Base-by-base conservation (phyloP, 2,329 filamentous ascomycete species). In the Neonectria sp. region DNA sequence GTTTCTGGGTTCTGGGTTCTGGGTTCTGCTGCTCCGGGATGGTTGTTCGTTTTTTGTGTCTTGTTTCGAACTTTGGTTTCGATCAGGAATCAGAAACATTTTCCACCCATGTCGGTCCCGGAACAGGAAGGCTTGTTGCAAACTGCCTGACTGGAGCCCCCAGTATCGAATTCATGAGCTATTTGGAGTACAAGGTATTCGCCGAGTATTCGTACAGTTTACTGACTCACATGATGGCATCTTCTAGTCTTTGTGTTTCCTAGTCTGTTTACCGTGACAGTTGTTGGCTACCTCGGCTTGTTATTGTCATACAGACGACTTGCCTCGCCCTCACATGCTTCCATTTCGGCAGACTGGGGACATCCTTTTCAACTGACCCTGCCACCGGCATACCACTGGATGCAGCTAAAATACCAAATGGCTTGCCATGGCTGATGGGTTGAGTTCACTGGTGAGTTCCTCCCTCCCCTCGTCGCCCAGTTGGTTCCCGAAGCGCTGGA, bases 41-140 rank as follows among this genome's bases (percentile, higher is more conserved):
- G 17, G 15, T 17, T 60, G n/a, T 37, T 29, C 25, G 35, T 60
- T 56, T 52, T 15, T 13, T 37, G 57, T 13, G 33, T 45, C 52
- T 51, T 60, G 57, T 65, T 65, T 60, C 57, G 52, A 60, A 55
- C 57, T 49, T 60, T 49, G 49, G 40, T 40, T 57, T 60, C 56
- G 15, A 33, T 43, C n/a, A n/a, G 40, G 6, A 21, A 29, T 21
- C 33, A 35, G 29, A 53, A 53, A 53, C 29, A 29, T 37, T 17
- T 17, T 8, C 24, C 21, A 59, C 29, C 29, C 45, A 59, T 37
- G 56, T n/a, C 27, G 35, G 17, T 46, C 37, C 29, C 8, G 29
- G 25, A 46, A 15, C 21, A 45, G 25, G 27, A 40, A 33, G 55
- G 17, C 35, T 56, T 43, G 37, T 52, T 31, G 29, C 13, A 48